A percentile compares a stretch with the other conserved stretches of the same genome.
Evolutionary conservation across 2,329 filamentous ascomycete genomes (phyloP).

Genomic region (Aspergillus floridensis): DNA sequence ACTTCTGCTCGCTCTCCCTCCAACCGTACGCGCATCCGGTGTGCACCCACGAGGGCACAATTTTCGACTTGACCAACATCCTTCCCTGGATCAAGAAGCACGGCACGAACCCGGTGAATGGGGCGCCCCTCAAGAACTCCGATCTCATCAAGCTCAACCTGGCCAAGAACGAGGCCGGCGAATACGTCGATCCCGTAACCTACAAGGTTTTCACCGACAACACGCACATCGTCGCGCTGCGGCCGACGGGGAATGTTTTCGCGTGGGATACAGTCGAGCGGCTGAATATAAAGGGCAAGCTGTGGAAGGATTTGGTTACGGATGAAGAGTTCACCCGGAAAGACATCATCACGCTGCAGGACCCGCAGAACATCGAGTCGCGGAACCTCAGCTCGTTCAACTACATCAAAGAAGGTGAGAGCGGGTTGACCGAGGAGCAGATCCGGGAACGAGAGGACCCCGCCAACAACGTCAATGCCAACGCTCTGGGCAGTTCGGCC

Average conservation of each 20-base stretch:
- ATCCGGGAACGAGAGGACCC: constrained; percentile 61
- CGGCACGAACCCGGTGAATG: constrained; percentile 85
- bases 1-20: constrained; percentile 93
- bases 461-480: constrained; percentile 69
- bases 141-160: constrained; percentile 92
- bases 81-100: constrained; percentile 92
- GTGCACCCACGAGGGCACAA: constrained; percentile 80
- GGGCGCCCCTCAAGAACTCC: constrained; percentile 70
- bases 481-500: constrained; percentile 71
- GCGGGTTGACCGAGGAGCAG: constrained; percentile 66
- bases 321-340: constrained; percentile 82
- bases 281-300: constrained; percentile 94
- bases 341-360: constrained; percentile 94
- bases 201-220: constrained; percentile 98
- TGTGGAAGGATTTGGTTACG: constrained; percentile 87
- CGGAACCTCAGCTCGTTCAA: constrained; percentile 86
- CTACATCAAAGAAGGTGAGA: constrained; percentile 78
- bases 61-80: constrained; percentile 95
- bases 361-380: constrained; percentile 83
- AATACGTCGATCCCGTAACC: constrained; percentile 93
- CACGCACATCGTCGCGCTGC: constrained; percentile 89
- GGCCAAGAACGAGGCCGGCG: constrained; percentile 83
- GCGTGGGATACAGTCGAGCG: constrained; percentile 92
- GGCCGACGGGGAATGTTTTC: constrained; percentile 89
- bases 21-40: constrained; percentile 95